phyloP scores from a whole-genome alignment of 805 yeast genomes.

The Candida manassasensis region DNA sequence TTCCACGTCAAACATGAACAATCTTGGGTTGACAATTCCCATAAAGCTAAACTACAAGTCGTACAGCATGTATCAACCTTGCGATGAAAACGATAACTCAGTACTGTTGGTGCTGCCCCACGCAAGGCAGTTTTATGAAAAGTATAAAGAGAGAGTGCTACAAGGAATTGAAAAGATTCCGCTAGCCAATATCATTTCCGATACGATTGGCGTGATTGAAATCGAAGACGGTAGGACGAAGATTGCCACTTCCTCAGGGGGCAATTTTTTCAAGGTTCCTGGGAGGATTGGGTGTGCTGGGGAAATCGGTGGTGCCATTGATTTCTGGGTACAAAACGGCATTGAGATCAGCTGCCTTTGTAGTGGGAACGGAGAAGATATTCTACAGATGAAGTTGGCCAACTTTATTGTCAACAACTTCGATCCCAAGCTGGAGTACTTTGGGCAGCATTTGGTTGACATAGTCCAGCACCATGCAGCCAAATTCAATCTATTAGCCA shows the following conservation, averaged over 20 bases:
- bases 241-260: constrained; percentile 48
- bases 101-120: not conserved
- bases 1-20: constrained; percentile 7
- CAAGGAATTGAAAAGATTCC: not conserved
- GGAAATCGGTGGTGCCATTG: constrained; percentile 43
- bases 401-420: constrained; percentile 15
- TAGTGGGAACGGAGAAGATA: constrained; percentile 58
- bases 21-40: constrained; percentile 33
- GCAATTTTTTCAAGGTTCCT: constrained; percentile 44
- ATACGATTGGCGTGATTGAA: constrained; percentile 43
- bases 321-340: constrained; percentile 14
- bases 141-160: not conserved
- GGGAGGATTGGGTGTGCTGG: constrained; percentile 56
- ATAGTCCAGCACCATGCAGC: constrained; percentile 11
- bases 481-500: constrained; percentile 6
- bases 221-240: constrained; percentile 9
- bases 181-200: constrained; percentile 22
- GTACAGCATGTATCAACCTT: not conserved
- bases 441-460: constrained; percentile 15
- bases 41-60: constrained; percentile 17
- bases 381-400: constrained; percentile 41
- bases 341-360: constrained; percentile 34
- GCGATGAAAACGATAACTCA: not conserved
- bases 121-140: constrained; percentile 8
- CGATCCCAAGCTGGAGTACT: constrained; percentile 14